These are phyloP conservation scores for Lachancea thermotolerans DNA, from an alignment of 805 yeast genomes.

Conservation along the genomic window DNA sequence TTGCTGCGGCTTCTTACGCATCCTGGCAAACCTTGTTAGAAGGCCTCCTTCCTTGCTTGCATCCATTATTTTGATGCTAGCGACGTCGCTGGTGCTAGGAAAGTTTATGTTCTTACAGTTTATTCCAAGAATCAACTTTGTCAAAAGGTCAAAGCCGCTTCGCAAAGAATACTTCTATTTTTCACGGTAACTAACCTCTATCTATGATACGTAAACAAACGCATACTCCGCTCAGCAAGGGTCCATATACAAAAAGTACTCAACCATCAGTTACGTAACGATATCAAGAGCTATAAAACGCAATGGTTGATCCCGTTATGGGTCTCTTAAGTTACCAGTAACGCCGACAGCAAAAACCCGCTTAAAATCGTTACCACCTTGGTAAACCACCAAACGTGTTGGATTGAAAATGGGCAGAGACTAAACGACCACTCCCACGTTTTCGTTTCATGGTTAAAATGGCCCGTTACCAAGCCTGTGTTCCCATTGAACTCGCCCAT, in stretches of 20 bases:
- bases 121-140: neutral
- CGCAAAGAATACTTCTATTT: neutral
- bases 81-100: neutral
- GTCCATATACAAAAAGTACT: too few species aligned
- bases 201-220: neutral
- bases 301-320: too few species aligned
- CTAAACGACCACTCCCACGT: conserved; percentile 64
- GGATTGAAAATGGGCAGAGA: conserved; percentile 76
- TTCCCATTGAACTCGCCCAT: conserved; percentile 96
- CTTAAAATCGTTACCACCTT: conserved; percentile 45
- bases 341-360: conserved; percentile 33
- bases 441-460: conserved; percentile 37
- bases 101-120: neutral
- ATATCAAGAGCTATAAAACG: too few species aligned
- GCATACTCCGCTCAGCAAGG: neutral
- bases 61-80: conserved; percentile 7
- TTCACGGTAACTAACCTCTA: neutral
- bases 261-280: too few species aligned
- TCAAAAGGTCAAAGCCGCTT: neutral
- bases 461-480: conserved; percentile 78
- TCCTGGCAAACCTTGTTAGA: conserved; percentile 16
- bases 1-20: conserved; percentile 53
- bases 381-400: conserved; percentile 95
- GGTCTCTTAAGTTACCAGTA: conserved; percentile 1
- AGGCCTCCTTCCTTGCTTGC: conserved; percentile 9